Base-by-base conservation (phyloP, 2,329 filamentous ascomycete species). In the Beauveria sp. region DNA sequence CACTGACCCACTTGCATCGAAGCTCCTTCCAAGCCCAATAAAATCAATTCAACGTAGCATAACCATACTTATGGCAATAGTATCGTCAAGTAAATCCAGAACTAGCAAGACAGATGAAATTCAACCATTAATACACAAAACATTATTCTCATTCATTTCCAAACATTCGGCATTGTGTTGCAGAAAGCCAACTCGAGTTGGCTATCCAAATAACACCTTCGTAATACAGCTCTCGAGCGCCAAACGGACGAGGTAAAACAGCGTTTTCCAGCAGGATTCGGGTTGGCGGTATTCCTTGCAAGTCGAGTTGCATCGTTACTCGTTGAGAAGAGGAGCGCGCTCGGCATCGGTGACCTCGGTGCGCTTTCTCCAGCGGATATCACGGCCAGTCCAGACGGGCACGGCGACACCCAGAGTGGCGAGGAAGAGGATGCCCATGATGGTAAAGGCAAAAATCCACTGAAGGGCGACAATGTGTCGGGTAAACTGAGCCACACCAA, bases 361-460 rank as follows among this genome's bases (percentile, higher is more conserved):
- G 55, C 75, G 75, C 63, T 76, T 69, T 59, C 71, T 78, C 74
- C 83, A 83, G 54, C 74, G 76, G 64, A 80, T 68, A 52, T 86
- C 81, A 59, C 80, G 78, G 62, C 87, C 87, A 14, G 84, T 79
- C 69, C 86, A 79, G 24, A 82, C 82, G 0, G 88, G 88, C 40
- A 89, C 73, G 2, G 84, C 87, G 57, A 91, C 78, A 18, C 81
- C 73, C 2, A 90, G 68, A 1, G 89, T 91, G 20, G 84, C 75
- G 22, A 92, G 72, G 71, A 94, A 88, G 58, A 96, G 82, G 28
- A 90, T 71, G 1, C 80, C 84, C 80, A 93, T 92, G 71, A 96
- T 91, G 64, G 85, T 79, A 70, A 96, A 94, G 40, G 91, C 89
- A 72, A 96, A 96, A 74, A 96, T 93, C 91, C 91, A 96, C 76